phyloP scores from a whole-genome alignment of 148 eudicot species.

The Heliosperma pusillum region DNA sequence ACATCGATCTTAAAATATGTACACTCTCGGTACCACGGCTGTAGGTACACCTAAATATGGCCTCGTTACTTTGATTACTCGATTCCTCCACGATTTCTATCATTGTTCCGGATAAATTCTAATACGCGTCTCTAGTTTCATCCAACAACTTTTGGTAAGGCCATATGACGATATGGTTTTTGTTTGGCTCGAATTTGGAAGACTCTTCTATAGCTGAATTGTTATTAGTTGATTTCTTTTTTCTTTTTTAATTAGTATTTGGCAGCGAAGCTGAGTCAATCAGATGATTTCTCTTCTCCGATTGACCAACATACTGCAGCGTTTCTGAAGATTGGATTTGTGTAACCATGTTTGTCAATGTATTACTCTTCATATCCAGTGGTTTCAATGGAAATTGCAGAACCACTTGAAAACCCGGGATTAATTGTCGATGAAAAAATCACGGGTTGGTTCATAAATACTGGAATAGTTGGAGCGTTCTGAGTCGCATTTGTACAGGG shows the following conservation, averaged over 20 bases:
- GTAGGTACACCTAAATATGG: conserved; percentile 32
- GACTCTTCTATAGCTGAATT: neutral
- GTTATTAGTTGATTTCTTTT: neutral
- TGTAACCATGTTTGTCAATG: too few relatives aligned
- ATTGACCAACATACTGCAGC: neutral
- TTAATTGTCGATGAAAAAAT: too few relatives aligned
- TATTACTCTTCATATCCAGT: neutral
- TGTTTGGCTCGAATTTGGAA: neutral
- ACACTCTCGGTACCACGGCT: conserved; percentile 15
- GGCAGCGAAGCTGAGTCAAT: neutral
- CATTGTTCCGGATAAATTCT: conserved; percentile 27
- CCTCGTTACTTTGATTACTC: conserved; percentile 28
- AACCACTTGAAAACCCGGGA: neutral
- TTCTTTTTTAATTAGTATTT: neutral
- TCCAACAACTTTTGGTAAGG: conserved; percentile 17
- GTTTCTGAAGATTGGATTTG: neutral
- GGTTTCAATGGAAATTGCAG: too few relatives aligned
- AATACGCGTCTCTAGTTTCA: conserved; percentile 34
- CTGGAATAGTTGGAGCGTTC: too few relatives aligned
- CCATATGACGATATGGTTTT: conserved; percentile 16
- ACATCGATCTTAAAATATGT: conserved; percentile 5
- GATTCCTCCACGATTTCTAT: conserved; percentile 26
- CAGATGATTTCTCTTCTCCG: conserved; percentile 1
- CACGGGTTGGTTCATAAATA: neutral
- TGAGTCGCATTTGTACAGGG: too few relatives aligned